Evolutionary conservation across 345 rosid species (phyloP).

Genomic region (Pugionium dolabratum): DNA sequence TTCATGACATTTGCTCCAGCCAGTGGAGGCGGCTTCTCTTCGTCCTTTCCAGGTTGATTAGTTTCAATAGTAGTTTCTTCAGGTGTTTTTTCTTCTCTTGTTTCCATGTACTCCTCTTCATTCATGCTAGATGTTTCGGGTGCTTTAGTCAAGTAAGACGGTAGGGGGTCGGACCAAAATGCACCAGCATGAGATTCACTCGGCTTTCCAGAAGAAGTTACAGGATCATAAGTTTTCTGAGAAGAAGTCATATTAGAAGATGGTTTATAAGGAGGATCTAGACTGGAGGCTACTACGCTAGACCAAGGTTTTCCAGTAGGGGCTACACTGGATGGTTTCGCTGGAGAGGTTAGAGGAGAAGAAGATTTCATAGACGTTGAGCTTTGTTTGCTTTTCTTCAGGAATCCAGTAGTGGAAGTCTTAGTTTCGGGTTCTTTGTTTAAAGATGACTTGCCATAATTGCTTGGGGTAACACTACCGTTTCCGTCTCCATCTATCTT

Average conservation of each 20-base stretch:
- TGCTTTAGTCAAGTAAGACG: conserved; percentile 52
- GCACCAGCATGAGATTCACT: conserved; percentile 41
- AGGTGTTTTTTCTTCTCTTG: conserved; percentile 34
- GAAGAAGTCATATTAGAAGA: conserved; percentile 30
- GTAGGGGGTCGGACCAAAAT: conserved; percentile 50
- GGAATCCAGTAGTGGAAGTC: conserved; percentile 28
- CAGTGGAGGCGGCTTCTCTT: conserved; percentile 60
- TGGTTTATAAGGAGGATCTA: conserved; percentile 36
- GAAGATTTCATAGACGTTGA: conserved; percentile 29
- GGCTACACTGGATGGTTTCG: conserved; percentile 37
- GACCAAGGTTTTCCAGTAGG: conserved; percentile 39
- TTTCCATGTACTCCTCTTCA: conserved; percentile 41
- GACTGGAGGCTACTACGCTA: conserved; percentile 40
- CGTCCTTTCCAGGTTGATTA: conserved; percentile 45
- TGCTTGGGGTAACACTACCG: conserved; percentile 38
- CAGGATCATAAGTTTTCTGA: conserved; percentile 38
- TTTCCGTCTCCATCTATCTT: conserved; percentile 37
- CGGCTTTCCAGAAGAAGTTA: conserved; percentile 41
- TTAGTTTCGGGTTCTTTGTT: conserved; percentile 43
- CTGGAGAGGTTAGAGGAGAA: conserved; percentile 42
- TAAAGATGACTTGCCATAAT: conserved; percentile 36
- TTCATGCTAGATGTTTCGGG: conserved; percentile 32
- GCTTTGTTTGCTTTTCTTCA: conserved; percentile 35
- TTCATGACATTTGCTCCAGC: conserved; percentile 95
- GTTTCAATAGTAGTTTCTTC: conserved; percentile 35